Evolutionary conservation across 2,329 filamentous ascomycete genomes (phyloP).

Genomic region (Diaporthe nobilis): DNA sequence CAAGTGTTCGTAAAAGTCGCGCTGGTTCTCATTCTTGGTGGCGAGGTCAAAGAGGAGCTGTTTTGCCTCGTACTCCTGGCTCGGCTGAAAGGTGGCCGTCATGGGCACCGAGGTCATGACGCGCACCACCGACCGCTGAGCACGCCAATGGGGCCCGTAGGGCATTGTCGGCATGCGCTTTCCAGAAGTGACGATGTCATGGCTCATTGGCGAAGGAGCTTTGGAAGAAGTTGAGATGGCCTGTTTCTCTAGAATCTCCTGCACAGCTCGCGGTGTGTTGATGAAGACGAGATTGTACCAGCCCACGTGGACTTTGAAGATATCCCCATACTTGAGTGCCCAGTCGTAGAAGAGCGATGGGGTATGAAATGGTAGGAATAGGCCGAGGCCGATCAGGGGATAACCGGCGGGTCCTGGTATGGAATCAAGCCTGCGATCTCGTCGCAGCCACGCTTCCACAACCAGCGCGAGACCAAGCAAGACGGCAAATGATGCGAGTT

Average conservation of each 20-base stretch:
- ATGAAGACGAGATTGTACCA: conserved; percentile 61
- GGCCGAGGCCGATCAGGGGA: conserved; percentile 43
- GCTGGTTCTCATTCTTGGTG: conserved; percentile 49
- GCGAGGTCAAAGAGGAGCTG: conserved; percentile 58
- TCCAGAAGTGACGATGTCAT: conserved; percentile 55
- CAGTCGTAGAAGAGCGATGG: conserved; percentile 46
- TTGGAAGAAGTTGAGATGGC: conserved; percentile 52
- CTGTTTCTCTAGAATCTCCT: conserved; percentile 59
- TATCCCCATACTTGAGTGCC: conserved; percentile 59
- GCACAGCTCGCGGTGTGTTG: conserved; percentile 58
- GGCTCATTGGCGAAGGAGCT: conserved; percentile 54
- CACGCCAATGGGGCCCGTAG: conserved; percentile 57
- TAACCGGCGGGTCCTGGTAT: conserved; percentile 42
- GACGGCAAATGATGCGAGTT: background rate
- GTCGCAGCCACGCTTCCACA: conserved; percentile 40
- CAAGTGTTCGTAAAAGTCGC: conserved; percentile 48
- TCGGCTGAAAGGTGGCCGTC: conserved; percentile 56
- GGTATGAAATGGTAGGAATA: conserved; percentile 36
- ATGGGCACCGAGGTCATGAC: conserved; percentile 53
- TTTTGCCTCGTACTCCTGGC: conserved; percentile 61
- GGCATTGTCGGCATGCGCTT: conserved; percentile 57
- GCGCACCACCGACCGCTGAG: conserved; percentile 54
- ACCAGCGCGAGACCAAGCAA: background rate
- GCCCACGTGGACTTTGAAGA: conserved; percentile 59
- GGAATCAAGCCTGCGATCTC: conserved; percentile 42